phyloP scores from a whole-genome alignment of 2,329 filamentous ascomycete genomes.

The Incumbomyces lentus region DNA sequence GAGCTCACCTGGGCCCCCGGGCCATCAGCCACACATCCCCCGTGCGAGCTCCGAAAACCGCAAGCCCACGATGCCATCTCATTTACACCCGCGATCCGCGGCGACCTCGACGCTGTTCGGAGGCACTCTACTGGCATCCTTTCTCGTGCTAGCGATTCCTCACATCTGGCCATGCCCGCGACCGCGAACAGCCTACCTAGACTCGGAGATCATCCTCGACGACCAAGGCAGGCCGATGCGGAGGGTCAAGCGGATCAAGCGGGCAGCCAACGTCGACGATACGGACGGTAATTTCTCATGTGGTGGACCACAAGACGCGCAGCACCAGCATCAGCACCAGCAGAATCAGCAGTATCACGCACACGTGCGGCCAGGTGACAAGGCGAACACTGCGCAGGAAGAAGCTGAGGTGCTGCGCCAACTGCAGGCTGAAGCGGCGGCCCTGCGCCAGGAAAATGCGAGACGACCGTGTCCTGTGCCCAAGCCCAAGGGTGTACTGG shows the following conservation, averaged over 20 bases:
- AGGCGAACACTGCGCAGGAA: conserved; percentile 23
- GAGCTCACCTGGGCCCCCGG: no score
- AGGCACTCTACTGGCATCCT: conserved; percentile 78
- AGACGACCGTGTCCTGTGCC: conserved; percentile 78
- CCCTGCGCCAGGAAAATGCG: conserved; percentile 28
- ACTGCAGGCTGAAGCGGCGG: conserved; percentile 31
- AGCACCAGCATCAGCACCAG: no score
- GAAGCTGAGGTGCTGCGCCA: conserved; percentile 36
- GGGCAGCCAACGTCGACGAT: conserved; percentile 26
- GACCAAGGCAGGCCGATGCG: conserved; percentile 34
- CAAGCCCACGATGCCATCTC: conserved; percentile 34
- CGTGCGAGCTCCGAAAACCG: no score
- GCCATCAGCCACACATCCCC: no score
- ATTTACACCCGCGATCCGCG: conserved; percentile 85
- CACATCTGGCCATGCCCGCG: conserved; percentile 88
- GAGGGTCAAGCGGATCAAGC: conserved; percentile 24
- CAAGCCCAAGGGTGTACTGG: conserved; percentile 71
- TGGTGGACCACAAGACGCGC: no score
- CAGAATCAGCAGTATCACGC: conserved; percentile 5
- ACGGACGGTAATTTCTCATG: neutral
- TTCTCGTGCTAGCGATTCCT: conserved; percentile 83
- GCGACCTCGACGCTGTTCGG: conserved; percentile 92
- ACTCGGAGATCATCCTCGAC: conserved; percentile 43
- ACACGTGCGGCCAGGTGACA: neutral
- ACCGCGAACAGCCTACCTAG: conserved; percentile 62